A percentile compares a stretch with the other conserved stretches of the same genome.
phyloP scores from a whole-genome alignment of 2,329 filamentous ascomycete species.

The Colletotrichum ledebouriae region DNA sequence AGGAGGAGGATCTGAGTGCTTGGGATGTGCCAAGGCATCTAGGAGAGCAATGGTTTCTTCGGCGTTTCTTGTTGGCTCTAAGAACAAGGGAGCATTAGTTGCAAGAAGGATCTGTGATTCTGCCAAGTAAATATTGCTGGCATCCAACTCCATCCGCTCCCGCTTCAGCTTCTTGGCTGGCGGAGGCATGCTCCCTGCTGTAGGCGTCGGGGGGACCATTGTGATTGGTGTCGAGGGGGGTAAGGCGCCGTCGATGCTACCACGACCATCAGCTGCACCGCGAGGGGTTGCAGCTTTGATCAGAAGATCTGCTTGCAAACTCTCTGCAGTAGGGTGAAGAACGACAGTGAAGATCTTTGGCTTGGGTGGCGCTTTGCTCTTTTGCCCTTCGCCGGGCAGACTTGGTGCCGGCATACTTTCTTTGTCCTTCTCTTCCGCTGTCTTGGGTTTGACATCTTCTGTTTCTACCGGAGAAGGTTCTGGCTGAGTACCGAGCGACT shows the following conservation, averaged over 20 bases:
- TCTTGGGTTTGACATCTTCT: slow-evolving; percentile 55
- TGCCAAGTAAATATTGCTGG: slow-evolving; percentile 77
- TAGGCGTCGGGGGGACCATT: slow-evolving; percentile 72
- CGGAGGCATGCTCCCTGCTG: slow-evolving; percentile 69
- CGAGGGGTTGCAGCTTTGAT: slow-evolving; percentile 81
- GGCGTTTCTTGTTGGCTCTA: slow-evolving; percentile 80
- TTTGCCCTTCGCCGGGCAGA: slow-evolving; percentile 60
- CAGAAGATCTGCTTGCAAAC: slow-evolving; percentile 79
- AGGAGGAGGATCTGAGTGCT: slow-evolving; percentile 82
- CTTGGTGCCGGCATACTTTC: slow-evolving; percentile 69
- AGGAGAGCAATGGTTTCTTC: slow-evolving; percentile 80
- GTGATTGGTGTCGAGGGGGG: slow-evolving; percentile 77
- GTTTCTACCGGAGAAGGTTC: slow-evolving; percentile 44
- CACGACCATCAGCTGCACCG: slow-evolving; percentile 54
- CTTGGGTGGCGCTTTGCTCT: slow-evolving; percentile 63
- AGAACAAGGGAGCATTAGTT: slow-evolving; percentile 79
- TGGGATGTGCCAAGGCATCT: slow-evolving; percentile 79
- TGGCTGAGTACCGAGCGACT: slow-evolving; percentile 50
- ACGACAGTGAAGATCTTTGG: slow-evolving; percentile 82
- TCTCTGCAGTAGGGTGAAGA: slow-evolving; percentile 85
- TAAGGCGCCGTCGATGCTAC: slow-evolving; percentile 58
- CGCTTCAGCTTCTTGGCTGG: slow-evolving; percentile 77
- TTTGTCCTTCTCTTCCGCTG: slow-evolving; percentile 64
- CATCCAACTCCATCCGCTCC: slow-evolving; percentile 82
- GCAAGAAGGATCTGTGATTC: slow-evolving; percentile 82